These are phyloP conservation scores for Sporobolomyces pararoseus DNA, from an alignment of 768 basidiomycete species.

Conservation along the genomic window DNA sequence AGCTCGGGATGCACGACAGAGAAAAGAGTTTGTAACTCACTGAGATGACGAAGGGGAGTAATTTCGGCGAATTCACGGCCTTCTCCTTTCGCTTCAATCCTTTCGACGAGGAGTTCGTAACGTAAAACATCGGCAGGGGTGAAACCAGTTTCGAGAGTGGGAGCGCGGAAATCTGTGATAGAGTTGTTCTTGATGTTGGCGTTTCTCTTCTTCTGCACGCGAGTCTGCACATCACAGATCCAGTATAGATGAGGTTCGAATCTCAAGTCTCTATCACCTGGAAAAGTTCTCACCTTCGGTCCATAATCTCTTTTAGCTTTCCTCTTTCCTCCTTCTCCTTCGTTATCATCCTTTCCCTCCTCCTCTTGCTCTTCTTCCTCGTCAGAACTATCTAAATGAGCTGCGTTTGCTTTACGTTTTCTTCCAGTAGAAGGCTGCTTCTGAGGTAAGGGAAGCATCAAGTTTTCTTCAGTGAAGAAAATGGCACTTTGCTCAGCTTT, in stretches of 20 bases:
- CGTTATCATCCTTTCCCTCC: neutral
- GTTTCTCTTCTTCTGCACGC: conserved; percentile 7
- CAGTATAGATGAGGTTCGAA: too few species aligned
- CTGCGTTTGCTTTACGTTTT: neutral
- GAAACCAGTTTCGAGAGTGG: conserved; percentile 29
- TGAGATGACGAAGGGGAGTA: conserved; percentile 6
- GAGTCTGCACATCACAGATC: too few species aligned
- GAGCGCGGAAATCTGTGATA: conserved; percentile 18
- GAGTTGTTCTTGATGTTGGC: conserved; percentile 24
- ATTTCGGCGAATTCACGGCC: conserved; percentile 24
- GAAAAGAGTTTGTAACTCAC: neutral
- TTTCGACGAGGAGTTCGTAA: conserved; percentile 37
- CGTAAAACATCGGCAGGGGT: conserved; percentile 25
- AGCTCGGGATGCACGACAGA: neutral
- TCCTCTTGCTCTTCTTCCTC: neutral
- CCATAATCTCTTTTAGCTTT: neutral
- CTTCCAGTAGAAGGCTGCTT: neutral
- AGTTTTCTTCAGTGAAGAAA: conserved; percentile 16
- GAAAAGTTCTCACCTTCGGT: neutral
- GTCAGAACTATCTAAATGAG: neutral
- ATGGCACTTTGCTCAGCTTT: conserved; percentile 9
- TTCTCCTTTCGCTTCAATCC: conserved; percentile 34
- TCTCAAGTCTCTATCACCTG: too few species aligned
- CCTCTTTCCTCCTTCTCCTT: neutral
- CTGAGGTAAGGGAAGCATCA: conserved; percentile 5